phyloP scores from a whole-genome alignment of 2,329 filamentous ascomycete genomes.

The Paracoccidioides brasiliensis region DNA sequence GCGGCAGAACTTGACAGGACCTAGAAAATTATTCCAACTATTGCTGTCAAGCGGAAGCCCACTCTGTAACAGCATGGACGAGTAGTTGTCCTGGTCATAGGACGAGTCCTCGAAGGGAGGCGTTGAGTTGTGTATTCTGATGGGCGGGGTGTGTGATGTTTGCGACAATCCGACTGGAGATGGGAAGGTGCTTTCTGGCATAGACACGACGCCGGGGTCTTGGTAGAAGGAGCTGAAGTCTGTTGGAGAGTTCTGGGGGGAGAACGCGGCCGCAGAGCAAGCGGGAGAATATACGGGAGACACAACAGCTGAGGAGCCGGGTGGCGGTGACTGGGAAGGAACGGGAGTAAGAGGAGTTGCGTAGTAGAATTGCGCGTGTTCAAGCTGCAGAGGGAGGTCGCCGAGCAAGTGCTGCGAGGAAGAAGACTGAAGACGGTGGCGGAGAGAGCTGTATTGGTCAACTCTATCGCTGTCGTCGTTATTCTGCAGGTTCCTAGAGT shows the following conservation, averaged over 20 bases:
- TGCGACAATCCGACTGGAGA: constrained; percentile 19
- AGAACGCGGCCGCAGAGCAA: constrained; percentile 5
- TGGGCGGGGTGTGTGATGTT: constrained; percentile 17
- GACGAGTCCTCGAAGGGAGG: constrained; percentile 13
- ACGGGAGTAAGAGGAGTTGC: constrained; percentile 8
- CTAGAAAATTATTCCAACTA: constrained; percentile 6
- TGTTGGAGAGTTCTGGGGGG: constrained; percentile 9
- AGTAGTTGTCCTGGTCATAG: constrained; percentile 15
- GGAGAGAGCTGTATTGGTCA: background rate
- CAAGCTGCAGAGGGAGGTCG: constrained; percentile 1
- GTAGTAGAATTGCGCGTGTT: constrained; percentile 2
- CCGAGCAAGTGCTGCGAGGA: background rate
- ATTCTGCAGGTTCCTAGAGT: background rate
- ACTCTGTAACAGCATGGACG: constrained; percentile 28
- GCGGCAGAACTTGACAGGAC: constrained; percentile 9
- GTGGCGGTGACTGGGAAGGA: constrained; percentile 3
- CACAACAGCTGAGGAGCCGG: constrained; percentile 2
- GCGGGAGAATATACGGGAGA: constrained; percentile 7
- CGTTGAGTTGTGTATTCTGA: constrained; percentile 20
- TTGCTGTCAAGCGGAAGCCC: constrained; percentile 5
- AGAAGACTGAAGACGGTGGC: background rate
- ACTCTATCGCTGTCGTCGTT: background rate
- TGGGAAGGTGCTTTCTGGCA: constrained; percentile 8
- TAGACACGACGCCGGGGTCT: constrained; percentile 7
- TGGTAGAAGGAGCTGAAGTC: constrained; percentile 9